Evolutionary conservation across 164 flowering plant species (phyloP), one percentile per base, ranked within the genome.

Genomic region (Chimonanthus salicifolius): DNA sequence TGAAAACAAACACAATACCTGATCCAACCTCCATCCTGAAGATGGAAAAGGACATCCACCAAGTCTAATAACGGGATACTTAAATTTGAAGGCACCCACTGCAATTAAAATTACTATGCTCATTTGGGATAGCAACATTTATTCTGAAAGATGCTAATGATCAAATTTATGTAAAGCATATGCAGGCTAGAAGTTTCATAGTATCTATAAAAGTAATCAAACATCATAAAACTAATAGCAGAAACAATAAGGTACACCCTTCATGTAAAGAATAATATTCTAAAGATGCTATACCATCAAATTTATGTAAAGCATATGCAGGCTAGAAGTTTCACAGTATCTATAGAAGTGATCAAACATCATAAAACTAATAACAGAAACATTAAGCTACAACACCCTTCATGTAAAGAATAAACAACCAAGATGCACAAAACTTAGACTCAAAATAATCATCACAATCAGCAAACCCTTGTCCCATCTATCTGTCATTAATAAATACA

Each of bases 11-110:
- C 68, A 45, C 47, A 47, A 62, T 85, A 95, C 99, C 99, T 93
- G 84, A 95, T 89, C 99, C 99, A 95, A 69, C 98, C 98, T 78
- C 97, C 97, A 82, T 95, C 99, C 64, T 92, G 93, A 71, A 95
- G 92, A 83, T 95, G 99, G 83, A 95, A 87, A 77, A 95, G 75
- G 71, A 89, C 94, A 85, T 95, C 98, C 72, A 95, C 96, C 84
- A 95, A 78, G 84, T 95, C 92, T 71, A 95, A 83, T 77, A 95
- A 79, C 7, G 98, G 99, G 6, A 78, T 77, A 78, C 90, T 92
- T 78, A 95, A 74, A 82, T 87, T 93, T 72, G 97, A 97, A 50
- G 99, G 97, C 58, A 90, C 86, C 98, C 98, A 95, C 99, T 95
- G 92, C 84, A 85, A 20, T 10, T 11, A 54, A 54, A 33, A 33